Evolutionary conservation across 768 basidiomycete species (phyloP), one percentile per base, ranked within the genome.

Genomic region (Naganishia kalamii): DNA sequence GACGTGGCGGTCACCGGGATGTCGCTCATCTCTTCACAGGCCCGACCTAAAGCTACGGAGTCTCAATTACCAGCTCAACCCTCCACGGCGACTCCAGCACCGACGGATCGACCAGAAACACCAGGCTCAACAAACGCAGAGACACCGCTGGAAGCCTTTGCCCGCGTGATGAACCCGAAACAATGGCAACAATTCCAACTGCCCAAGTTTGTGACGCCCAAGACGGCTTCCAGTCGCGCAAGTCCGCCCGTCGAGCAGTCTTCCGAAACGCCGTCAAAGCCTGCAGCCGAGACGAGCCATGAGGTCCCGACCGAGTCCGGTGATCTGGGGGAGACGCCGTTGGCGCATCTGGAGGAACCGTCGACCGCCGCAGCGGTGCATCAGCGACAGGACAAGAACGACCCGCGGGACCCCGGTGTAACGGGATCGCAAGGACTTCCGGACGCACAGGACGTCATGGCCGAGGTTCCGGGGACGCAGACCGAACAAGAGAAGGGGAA

Each of bases 81-180:
- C 12, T 29, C 7, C 27, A 11, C 23, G 4, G 25, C 32, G 35
- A 57, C 37, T 21, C 35, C 54, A 4, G 37, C 54, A 1, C 21
- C 21, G 3, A 10, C 54, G 33, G 33, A 57, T 10, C 33, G 23
- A 23, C 21, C 35, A 33, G 54, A 57, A 70, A 25, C 54, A 40
- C 15, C 33, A 54, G 33, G 48, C 23, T 12, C 10, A 8, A 40
- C 37, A 7, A 25, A 25, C 23, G 23, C 41, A 19, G 64, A 65
- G 43, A 65, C 64, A 17, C 54, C 64, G 8, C 23, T 54, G 25
- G 52, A 65, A 32, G 57, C 47, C 3, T 41, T 65, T 27, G 54
- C 64, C 12, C 35, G 64, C 17, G 64, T 54, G 12, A 48, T 65
- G 64, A 65, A 65, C 23, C 64, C 64, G n/a, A 54, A 65, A 44